Percentiles rank a stretch among this genome's conserved stretches.
Evolutionary conservation across 495 filamentous ascomycete species (phyloP).

Genomic region (Corynascus novoguineensis): DNA sequence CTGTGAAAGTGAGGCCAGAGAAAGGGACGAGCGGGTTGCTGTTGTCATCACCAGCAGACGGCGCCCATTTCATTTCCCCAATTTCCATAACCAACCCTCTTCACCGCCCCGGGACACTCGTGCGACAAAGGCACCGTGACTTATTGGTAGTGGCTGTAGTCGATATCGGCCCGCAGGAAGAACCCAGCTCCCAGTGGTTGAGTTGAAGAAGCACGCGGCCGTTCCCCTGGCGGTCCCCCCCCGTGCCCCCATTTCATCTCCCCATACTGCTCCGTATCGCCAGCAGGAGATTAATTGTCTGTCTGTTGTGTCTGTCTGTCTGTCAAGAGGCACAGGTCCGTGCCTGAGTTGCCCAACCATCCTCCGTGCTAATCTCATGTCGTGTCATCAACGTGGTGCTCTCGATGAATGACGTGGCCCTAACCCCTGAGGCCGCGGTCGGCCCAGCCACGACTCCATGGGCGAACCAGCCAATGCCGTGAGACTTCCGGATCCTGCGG

Average conservation of each 20-base stretch:
- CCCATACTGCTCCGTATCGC: constrained; percentile 5
- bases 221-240: not conserved
- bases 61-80: not conserved
- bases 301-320: too few relatives aligned
- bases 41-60: not conserved
- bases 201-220: not conserved
- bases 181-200: not conserved
- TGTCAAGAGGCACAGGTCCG: not conserved
- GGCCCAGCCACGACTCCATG: not conserved
- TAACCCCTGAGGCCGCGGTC: not conserved
- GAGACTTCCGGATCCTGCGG: not conserved
- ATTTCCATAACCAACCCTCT: not conserved
- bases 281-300: too few relatives aligned
- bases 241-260: not conserved
- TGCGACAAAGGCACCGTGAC: not conserved
- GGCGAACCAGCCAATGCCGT: not conserved
- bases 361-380: not conserved
- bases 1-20: not conserved
- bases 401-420: constrained; percentile 10
- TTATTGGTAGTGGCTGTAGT: not conserved
- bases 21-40: too few relatives aligned
- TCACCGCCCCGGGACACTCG: not conserved
- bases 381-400: constrained; percentile 3
- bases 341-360: not conserved
- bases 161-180: not conserved